Evolutionary conservation across 257 asterid genomes (phyloP), one percentile per base, ranked within the genome.

Genomic region (Nicotiana tabacum): DNA sequence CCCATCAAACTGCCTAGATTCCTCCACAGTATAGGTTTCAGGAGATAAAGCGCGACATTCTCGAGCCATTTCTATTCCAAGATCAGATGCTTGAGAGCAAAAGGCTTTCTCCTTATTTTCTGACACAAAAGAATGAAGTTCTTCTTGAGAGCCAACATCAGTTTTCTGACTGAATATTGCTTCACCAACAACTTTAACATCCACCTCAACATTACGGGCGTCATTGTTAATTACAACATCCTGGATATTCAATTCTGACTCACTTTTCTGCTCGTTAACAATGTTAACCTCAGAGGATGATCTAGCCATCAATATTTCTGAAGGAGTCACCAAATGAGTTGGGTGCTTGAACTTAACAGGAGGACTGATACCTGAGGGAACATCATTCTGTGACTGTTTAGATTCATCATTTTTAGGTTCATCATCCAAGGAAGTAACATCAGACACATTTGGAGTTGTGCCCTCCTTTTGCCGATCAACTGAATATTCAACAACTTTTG

Each of bases 291-390:
- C 98, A 30, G 98, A 87, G 67, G 98, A 85, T 57, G 98, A 88
- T 83, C 70, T 91, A 77, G 94, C 94, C 98, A 90, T 94, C 89
- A 96, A 87, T 87, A 96, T 91, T 89, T 96, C 98, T 35, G 97
- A 87, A 88, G 99, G 98, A 82, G 98, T 96, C 64, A 96, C 97
- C 87, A 96, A 87, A 90, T 96, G 99, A 77, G 99, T 96, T 46
- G 99, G 99, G 88, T 91, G 98, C 89, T 92, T 94, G 90, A 92
- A 94, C 91, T 94, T 92, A 57, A 90, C 82, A 29, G 88, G 91
- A 83, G 90, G 89, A 76, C 83, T 91, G 74, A 88, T 89, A 81
- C 91, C 86, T 30, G 89, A 57, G 76, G 98, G 83, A 62, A 85
- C 84, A 88, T 92, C 97, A 78, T 90, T 93, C 82, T 87, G 92